A percentile compares a stretch with the other conserved stretches of the same genome.
phyloP scores from a whole-genome alignment of 2,329 filamentous ascomycete genomes.

The Sclerotinia subarctica region DNA sequence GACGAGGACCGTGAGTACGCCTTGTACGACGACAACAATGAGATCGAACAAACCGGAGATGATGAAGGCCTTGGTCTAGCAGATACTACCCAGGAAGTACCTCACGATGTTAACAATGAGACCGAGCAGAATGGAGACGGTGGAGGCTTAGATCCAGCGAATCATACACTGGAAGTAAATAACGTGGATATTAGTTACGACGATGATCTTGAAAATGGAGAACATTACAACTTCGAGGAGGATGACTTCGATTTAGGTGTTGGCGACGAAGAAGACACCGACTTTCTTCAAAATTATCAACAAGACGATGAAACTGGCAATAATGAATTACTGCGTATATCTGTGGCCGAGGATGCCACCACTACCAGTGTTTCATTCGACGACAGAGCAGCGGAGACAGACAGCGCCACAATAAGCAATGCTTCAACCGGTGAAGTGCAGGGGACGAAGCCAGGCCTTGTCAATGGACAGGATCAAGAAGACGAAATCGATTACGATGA shows the following conservation, averaged over 20 bases:
- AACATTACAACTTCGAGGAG: neutral
- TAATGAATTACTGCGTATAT: neutral
- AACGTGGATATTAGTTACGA: conserved; percentile 14
- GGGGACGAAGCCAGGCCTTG: conserved; percentile 36
- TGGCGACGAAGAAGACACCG: conserved; percentile 22
- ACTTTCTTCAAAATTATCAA: conserved; percentile 1
- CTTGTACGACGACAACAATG: conserved; percentile 33
- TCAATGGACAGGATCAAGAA: conserved; percentile 28
- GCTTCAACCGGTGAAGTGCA: conserved; percentile 13
- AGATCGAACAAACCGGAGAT: conserved; percentile 38
- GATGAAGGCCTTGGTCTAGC: neutral
- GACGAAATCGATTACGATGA: conserved; percentile 38
- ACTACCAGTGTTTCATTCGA: neutral
- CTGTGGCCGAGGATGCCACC: neutral
- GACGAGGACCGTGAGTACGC: conserved; percentile 16
- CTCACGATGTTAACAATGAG: conserved; percentile 37
- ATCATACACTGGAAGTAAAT: neutral
- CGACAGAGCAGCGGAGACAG: conserved; percentile 32
- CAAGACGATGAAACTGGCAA: neutral
- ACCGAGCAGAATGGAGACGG: conserved; percentile 36
- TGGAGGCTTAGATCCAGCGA: conserved; percentile 1
- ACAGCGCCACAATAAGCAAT: conserved; percentile 38
- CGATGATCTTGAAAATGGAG: neutral
- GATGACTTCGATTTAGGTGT: conserved; percentile 21
- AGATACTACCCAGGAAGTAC: neutral